Evolutionary conservation across 805 yeast species (phyloP).

Genomic region (Yarrowia keelungensis): DNA sequence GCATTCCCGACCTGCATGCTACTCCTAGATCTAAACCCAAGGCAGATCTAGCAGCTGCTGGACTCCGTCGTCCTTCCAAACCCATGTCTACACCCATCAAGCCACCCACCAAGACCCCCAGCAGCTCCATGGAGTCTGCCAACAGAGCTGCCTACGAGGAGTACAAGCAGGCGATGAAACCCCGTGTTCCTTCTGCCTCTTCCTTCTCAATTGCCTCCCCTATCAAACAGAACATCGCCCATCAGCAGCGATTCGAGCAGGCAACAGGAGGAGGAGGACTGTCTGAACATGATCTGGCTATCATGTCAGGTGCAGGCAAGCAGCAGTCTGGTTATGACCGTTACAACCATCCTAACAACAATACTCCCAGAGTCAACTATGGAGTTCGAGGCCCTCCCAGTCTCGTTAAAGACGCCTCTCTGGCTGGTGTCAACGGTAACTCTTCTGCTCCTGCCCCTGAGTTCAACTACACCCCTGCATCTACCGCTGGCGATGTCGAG

Average conservation of each 20-base stretch:
- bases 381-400: constrained; percentile 10
- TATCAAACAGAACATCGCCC: constrained; percentile 16
- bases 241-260: constrained; percentile 25
- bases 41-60: constrained; percentile 13
- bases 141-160: constrained; percentile 37
- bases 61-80: constrained; percentile 12
- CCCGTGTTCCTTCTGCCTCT: neutral
- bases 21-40: constrained; percentile 3
- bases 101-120: constrained; percentile 9
- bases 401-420: constrained; percentile 18
- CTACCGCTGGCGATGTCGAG: constrained; percentile 21
- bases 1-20: constrained; percentile 2
- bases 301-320: constrained; percentile 32
- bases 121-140: constrained; percentile 16
- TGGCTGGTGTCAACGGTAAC: constrained; percentile 15
- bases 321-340: constrained; percentile 7
- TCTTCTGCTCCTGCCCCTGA: constrained; percentile 24
- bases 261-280: constrained; percentile 9
- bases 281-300: constrained; percentile 13
- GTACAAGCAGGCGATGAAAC: constrained; percentile 35
- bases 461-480: constrained; percentile 35
- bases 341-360: constrained; percentile 6
- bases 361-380: neutral
- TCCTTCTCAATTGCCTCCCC: constrained; percentile 20
- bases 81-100: constrained; percentile 4